Evolutionary conservation across 1,284 basidiomycete species (phyloP).

Genomic region (Ustilago bromivora): DNA sequence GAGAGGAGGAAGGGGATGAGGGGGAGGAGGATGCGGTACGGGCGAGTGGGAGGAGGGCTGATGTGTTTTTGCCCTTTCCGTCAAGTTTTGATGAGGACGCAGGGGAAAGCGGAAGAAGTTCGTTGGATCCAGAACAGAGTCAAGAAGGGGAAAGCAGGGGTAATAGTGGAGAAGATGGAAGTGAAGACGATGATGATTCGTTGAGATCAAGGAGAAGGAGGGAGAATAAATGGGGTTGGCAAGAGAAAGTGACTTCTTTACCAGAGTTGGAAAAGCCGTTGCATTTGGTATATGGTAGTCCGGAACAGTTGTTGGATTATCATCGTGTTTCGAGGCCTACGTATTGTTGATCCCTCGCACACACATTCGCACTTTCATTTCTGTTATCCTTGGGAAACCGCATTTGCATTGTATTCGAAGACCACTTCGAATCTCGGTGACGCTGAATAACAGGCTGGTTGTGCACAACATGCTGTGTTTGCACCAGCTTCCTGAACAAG

Average conservation of each 20-base stretch:
- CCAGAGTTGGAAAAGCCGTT: constrained; percentile 57
- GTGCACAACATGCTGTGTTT: too few relatives aligned
- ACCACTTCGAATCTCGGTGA: too few relatives aligned
- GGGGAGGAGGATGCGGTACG: constrained; percentile 11
- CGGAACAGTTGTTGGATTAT: constrained; percentile 62
- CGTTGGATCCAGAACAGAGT: constrained; percentile 4
- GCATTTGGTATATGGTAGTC: constrained; percentile 57
- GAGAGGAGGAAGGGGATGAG: not conserved
- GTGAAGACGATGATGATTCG: constrained; percentile 26
- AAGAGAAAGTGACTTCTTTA: constrained; percentile 40
- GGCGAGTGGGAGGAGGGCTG: constrained; percentile 7
- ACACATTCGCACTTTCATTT: not conserved
- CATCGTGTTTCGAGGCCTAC: constrained; percentile 59
- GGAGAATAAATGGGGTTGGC: constrained; percentile 28
- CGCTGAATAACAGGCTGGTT: too few relatives aligned
- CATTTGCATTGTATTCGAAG: constrained; percentile 7
- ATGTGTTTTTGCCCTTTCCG: constrained; percentile 28
- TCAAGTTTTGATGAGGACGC: constrained; percentile 20
- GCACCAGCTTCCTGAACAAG: not conserved
- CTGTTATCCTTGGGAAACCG: not conserved
- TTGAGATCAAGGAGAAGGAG: constrained; percentile 21
- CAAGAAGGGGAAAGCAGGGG: constrained; percentile 1
- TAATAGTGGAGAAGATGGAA: not conserved
- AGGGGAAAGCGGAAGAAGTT: constrained; percentile 10
- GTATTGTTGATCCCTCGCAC: constrained; percentile 46